These are phyloP conservation scores for Choiromyces venosus DNA, from an alignment of 495 filamentous ascomycete genomes.

Conservation along the genomic window DNA sequence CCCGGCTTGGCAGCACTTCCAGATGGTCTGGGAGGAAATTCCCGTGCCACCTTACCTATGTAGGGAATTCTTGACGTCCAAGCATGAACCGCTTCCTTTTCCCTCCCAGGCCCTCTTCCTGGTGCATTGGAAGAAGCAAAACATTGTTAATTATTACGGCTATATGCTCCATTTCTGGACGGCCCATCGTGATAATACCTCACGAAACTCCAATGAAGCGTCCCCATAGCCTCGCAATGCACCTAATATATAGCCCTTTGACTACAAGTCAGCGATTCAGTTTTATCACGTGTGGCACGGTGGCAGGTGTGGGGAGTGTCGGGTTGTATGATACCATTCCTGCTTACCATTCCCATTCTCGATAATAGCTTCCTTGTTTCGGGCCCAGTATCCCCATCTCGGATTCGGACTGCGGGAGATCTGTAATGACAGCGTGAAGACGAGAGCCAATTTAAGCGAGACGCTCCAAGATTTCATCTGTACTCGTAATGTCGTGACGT, in stretches of 20 bases:
- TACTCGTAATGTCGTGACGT: too few species aligned
- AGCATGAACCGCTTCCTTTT: background rate
- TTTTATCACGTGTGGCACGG: background rate
- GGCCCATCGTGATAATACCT: background rate
- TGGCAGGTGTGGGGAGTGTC: background rate
- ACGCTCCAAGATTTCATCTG: background rate
- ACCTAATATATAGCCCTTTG: background rate
- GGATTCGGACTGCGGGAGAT: background rate
- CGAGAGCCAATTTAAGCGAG: background rate
- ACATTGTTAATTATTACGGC: background rate
- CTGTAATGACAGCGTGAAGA: background rate
- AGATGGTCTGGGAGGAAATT: background rate
- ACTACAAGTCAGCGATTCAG: background rate
- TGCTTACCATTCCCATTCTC: background rate
- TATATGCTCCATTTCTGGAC: background rate
- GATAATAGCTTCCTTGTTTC: background rate
- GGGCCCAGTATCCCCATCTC: background rate
- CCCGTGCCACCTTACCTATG: background rate
- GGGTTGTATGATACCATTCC: background rate
- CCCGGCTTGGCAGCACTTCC: background rate
- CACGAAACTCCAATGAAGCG: background rate
- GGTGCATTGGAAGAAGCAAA: background rate
- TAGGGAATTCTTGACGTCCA: background rate
- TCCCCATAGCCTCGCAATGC: background rate
- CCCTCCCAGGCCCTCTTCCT: too few species aligned